Percentiles rank a stretch among this genome's conserved stretches.
These are phyloP conservation scores for Leccinum pellstonianum DNA, from an alignment of 768 basidiomycete species.

Conservation along the genomic window DNA sequence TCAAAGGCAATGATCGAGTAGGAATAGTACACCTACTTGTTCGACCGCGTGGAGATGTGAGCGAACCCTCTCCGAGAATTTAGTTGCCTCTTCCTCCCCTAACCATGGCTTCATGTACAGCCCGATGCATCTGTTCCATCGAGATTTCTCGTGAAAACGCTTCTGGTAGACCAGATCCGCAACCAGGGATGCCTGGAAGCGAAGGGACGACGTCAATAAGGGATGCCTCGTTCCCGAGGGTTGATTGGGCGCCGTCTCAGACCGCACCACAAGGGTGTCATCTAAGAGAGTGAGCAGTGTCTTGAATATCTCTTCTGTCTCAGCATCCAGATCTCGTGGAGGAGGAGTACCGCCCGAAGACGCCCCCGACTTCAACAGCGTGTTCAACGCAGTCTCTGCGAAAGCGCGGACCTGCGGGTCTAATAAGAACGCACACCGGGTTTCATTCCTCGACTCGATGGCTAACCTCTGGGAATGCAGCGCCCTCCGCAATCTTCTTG, in stretches of 20 bases:
- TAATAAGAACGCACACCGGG: conserved; percentile 13
- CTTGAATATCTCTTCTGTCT: conserved; percentile 55
- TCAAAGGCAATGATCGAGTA: conserved; percentile 9
- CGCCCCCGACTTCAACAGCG: conserved; percentile 81
- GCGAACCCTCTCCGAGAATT: conserved; percentile 64
- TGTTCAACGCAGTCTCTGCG: conserved; percentile 76
- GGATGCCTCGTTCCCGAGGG: conserved; percentile 54
- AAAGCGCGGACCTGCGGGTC: conserved; percentile 81
- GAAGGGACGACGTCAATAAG: conserved; percentile 57
- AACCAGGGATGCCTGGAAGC: conserved; percentile 72
- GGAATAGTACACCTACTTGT: conserved; percentile 41
- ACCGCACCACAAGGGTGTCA: conserved; percentile 40
- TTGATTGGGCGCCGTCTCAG: conserved; percentile 46
- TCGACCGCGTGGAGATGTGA: conserved; percentile 77
- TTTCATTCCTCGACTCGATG: conserved; percentile 4
- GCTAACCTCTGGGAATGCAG: conserved; percentile 91
- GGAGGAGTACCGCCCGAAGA: conserved; percentile 69
- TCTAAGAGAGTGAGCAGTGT: conserved; percentile 63
- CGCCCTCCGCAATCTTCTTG: conserved; percentile 82
- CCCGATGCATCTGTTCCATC: conserved; percentile 72
- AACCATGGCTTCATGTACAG: conserved; percentile 73
- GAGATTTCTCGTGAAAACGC: conserved; percentile 49
- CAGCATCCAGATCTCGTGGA: conserved; percentile 66
- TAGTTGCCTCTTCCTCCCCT: conserved; percentile 43
- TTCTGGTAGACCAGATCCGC: conserved; percentile 71